phyloP scores from a whole-genome alignment of 108 stramenopile genomes.

The Bacterosira constricta region DNA sequence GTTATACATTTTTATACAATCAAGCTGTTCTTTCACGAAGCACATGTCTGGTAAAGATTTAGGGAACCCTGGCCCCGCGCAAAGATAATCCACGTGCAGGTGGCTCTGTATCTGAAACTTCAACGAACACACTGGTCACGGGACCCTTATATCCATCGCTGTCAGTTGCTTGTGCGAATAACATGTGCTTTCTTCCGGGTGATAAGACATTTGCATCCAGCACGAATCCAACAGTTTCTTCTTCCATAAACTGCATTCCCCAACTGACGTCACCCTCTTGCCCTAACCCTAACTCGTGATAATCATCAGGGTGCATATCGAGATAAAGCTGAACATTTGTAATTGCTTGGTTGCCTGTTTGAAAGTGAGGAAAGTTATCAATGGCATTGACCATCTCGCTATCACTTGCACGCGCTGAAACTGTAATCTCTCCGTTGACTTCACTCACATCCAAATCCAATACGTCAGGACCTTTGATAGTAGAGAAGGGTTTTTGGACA shows the following conservation, averaged over 20 bases:
- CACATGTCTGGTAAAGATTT: too few species aligned
- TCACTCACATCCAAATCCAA: constrained; percentile 12
- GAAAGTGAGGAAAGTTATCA: constrained; percentile 2
- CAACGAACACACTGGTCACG: constrained; percentile 27
- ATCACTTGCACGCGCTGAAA: constrained; percentile 25
- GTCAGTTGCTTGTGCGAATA: constrained; percentile 54
- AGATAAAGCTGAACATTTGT: constrained; percentile 6
- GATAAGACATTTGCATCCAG: constrained; percentile 3
- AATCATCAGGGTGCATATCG: too few species aligned
- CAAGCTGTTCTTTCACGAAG: too few species aligned
- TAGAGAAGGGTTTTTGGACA: constrained; percentile 34
- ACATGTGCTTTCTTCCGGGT: constrained; percentile 17
- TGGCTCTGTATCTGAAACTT: not conserved
- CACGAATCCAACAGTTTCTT: not conserved
- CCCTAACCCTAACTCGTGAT: too few species aligned
- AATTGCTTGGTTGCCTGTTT: constrained; percentile 23
- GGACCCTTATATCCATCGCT: constrained; percentile 50
- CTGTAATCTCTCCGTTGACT: too few species aligned
- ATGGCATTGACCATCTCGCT: constrained; percentile 35
- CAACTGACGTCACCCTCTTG: not conserved
- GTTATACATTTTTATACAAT: too few species aligned
- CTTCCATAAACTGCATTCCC: not conserved
- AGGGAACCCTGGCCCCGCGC: too few species aligned
- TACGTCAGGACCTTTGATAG: constrained; percentile 51
- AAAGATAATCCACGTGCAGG: too few species aligned